These are phyloP conservation scores for Scalesia atractyloides DNA, from an alignment of 129 eudicot species.

Conservation along the genomic window DNA sequence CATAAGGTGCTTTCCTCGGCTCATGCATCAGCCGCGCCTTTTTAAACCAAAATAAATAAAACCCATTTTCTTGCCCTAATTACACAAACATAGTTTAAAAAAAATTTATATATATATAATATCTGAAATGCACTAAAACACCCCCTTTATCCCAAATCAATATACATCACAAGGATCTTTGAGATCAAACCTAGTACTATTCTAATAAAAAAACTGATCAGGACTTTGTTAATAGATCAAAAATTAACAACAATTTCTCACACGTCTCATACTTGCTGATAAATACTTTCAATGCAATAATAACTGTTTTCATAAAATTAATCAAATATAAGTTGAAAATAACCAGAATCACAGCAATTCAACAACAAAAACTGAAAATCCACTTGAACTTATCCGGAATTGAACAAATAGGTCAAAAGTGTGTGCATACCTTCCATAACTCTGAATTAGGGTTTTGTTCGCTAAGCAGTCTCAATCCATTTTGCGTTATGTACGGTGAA, in stretches of 20 bases:
- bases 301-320: not conserved
- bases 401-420: not conserved
- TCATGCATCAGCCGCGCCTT: too few species aligned
- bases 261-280: not conserved
- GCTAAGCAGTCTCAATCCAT: slow-evolving; percentile 27
- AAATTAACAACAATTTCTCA: not conserved
- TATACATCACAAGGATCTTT: slow-evolving; percentile 8
- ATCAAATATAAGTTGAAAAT: not conserved
- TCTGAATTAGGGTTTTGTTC: slow-evolving; percentile 19
- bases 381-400: not conserved
- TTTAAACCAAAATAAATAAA: not conserved
- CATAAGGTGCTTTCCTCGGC: too few species aligned
- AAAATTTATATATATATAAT: not conserved
- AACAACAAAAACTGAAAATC: not conserved
- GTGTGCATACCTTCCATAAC: slow-evolving; percentile 32
- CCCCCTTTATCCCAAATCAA: not conserved
- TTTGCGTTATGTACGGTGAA: slow-evolving; percentile 12
- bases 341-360: not conserved
- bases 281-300: not conserved
- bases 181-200: slow-evolving; percentile 17
- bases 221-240: slow-evolving; percentile 1
- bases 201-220: slow-evolving; percentile 8
- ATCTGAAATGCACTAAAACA: slow-evolving; percentile 8
- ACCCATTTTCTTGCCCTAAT: slow-evolving; percentile 13
- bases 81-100: not conserved